phyloP scores from a whole-genome alignment of 345 rosid genomes.

The Dimocarpus longan region DNA sequence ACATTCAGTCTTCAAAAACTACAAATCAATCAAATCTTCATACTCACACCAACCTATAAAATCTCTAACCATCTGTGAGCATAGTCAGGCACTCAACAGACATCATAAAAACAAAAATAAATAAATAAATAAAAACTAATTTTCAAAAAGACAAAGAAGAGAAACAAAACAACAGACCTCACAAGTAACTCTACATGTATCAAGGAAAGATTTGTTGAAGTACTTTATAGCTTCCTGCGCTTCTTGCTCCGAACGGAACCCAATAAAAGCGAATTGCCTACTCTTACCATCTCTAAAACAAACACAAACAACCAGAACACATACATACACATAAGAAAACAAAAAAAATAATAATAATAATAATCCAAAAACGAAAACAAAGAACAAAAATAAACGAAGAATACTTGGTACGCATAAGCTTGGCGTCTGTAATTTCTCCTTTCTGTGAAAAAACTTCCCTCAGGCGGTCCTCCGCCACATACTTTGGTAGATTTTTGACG shows the following conservation, averaged over 20 bases:
- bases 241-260: slow-evolving; percentile 69
- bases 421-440: slow-evolving; percentile 83
- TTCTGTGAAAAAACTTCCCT: slow-evolving; percentile 71
- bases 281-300: slow-evolving; percentile 72
- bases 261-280: slow-evolving; percentile 86
- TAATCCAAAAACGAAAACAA: not conserved
- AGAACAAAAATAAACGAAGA: not conserved
- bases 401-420: slow-evolving; percentile 77
- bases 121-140: not conserved
- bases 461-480: slow-evolving; percentile 62
- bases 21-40: not conserved
- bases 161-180: slow-evolving; percentile 56
- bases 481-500: slow-evolving; percentile 78
- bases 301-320: not conserved
- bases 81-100: not conserved
- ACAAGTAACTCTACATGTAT: slow-evolving; percentile 62
- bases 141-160: not conserved
- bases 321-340: not conserved
- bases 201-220: slow-evolving; percentile 70
- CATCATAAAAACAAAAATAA: not conserved
- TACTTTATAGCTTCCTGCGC: slow-evolving; percentile 81
- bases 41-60: not conserved
- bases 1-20: not conserved
- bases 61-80: not conserved
- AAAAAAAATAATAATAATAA: not conserved